Evolutionary conservation across 2,329 filamentous ascomycete genomes (phyloP).

Genomic region (Calonectria pteridis): DNA sequence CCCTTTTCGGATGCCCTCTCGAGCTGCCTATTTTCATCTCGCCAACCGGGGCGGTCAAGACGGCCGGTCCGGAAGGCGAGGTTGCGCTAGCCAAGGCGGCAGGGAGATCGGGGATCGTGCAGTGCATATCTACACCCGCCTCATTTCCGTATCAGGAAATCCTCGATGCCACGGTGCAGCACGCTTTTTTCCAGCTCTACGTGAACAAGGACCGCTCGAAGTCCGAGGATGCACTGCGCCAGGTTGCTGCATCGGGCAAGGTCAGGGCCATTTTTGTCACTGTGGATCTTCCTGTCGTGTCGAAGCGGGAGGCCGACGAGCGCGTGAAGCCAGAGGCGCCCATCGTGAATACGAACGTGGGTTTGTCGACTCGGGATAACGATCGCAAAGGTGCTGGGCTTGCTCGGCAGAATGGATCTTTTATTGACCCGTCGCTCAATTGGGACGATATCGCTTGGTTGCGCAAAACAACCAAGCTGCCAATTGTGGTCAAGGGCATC

Average conservation of each 20-base stretch:
- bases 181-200: slow-evolving; percentile 71
- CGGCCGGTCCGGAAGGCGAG: slow-evolving; percentile 35
- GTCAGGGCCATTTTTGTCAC: slow-evolving; percentile 69
- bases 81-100: slow-evolving; percentile 35
- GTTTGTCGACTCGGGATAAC: slow-evolving; percentile 56
- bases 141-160: slow-evolving; percentile 70
- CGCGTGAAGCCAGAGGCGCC: slow-evolving; percentile 58
- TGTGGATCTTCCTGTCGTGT: slow-evolving; percentile 68
- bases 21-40: slow-evolving; percentile 39
- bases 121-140: slow-evolving; percentile 72
- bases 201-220: slow-evolving; percentile 68
- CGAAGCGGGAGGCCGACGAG: slow-evolving; percentile 65
- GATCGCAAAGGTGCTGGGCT: slow-evolving; percentile 68
- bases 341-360: slow-evolving; percentile 40
- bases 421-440: slow-evolving; percentile 68
- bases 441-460: slow-evolving; percentile 78
- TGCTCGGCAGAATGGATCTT: slow-evolving; percentile 64
- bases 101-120: slow-evolving; percentile 62
- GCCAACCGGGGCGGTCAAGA: slow-evolving; percentile 35
- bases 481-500: slow-evolving; percentile 77
- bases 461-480: slow-evolving; percentile 59
- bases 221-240: slow-evolving; percentile 61
- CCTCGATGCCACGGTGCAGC: slow-evolving; percentile 38
- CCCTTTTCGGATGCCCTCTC: slow-evolving; percentile 37
- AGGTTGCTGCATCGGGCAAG: slow-evolving; percentile 53